Evolutionary conservation across 1,284 basidiomycete species (phyloP).

Genomic region (Ustilago tritici): DNA sequence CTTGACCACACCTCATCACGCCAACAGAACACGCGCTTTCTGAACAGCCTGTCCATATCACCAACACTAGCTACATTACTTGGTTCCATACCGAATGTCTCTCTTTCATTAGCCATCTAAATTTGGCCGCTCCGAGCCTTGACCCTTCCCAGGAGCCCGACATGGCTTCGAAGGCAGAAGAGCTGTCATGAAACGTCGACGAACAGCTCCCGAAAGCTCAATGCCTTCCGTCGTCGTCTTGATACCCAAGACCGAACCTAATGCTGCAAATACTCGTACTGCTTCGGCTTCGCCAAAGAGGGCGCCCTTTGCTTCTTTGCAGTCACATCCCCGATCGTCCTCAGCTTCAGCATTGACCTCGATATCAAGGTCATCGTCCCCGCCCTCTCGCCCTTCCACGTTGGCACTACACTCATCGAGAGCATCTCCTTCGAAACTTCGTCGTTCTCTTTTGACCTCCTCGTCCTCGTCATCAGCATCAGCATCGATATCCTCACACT

Average conservation of each 20-base stretch:
- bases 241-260: slow-evolving; percentile 12
- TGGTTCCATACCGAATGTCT: neutral
- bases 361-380: neutral
- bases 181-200: slow-evolving; percentile 20
- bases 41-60: neutral
- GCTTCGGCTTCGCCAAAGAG: slow-evolving; percentile 10
- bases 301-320: neutral
- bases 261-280: neutral
- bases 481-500: slow-evolving; percentile 6
- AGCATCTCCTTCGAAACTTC: neutral
- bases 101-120: neutral
- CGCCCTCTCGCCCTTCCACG: neutral
- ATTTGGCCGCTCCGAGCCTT: neutral
- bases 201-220: neutral
- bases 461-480: slow-evolving; percentile 8
- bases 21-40: neutral
- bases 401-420: neutral
- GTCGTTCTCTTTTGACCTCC: neutral
- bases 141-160: slow-evolving; percentile 5
- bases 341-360: neutral
- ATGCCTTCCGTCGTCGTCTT: slow-evolving; percentile 35
- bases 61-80: neutral
- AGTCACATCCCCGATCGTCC: neutral
- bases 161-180: slow-evolving; percentile 16
- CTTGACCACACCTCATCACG: neutral